These are phyloP conservation scores for Pestalotiopsis sp. DNA, from an alignment of 2,329 filamentous ascomycete species.

Conservation along the genomic window DNA sequence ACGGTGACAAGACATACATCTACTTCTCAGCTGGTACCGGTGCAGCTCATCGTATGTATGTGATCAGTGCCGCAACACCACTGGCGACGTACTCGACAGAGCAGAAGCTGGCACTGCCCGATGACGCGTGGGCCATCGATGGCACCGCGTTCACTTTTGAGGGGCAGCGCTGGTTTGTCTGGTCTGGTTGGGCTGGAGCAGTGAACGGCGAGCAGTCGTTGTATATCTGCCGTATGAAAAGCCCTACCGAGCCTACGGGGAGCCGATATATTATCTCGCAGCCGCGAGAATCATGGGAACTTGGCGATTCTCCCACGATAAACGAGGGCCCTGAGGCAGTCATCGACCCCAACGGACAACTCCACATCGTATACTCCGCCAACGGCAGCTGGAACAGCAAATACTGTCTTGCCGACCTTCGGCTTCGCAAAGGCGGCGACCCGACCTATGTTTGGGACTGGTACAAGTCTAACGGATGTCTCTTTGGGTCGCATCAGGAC, in stretches of 20 bases:
- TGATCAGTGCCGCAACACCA: slow-evolving; percentile 24
- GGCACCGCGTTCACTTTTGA: slow-evolving; percentile 24
- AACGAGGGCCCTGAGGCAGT: slow-evolving; percentile 28
- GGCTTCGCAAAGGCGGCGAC: slow-evolving; percentile 25
- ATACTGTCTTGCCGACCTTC: slow-evolving; percentile 28
- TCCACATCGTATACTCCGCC: slow-evolving; percentile 30
- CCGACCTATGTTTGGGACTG: slow-evolving; percentile 29
- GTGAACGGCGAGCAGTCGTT: slow-evolving; percentile 23
- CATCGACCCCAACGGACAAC: slow-evolving; percentile 26
- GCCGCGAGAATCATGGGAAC: slow-evolving; percentile 27
- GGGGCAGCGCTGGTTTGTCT: slow-evolving; percentile 26
- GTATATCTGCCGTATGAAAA: slow-evolving; percentile 27
- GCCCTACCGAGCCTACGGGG: slow-evolving; percentile 21
- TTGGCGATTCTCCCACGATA: slow-evolving; percentile 20
- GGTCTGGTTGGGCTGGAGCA: slow-evolving; percentile 25
- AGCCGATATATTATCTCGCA: slow-evolving; percentile 27
- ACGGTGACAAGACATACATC: slow-evolving; percentile 22
- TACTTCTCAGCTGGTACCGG: slow-evolving; percentile 22
- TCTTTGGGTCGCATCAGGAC: slow-evolving; percentile 26
- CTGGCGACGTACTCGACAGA: slow-evolving; percentile 20
- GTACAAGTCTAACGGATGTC: slow-evolving; percentile 30
- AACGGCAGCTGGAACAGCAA: slow-evolving; percentile 27
- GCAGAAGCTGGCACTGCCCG: slow-evolving; percentile 22
- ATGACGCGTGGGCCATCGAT: slow-evolving; percentile 27
- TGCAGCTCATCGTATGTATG: slow-evolving; percentile 26